phyloP scores from a whole-genome alignment of 2,329 filamentous ascomycete species.

The Cadophora luteo-olivacea region DNA sequence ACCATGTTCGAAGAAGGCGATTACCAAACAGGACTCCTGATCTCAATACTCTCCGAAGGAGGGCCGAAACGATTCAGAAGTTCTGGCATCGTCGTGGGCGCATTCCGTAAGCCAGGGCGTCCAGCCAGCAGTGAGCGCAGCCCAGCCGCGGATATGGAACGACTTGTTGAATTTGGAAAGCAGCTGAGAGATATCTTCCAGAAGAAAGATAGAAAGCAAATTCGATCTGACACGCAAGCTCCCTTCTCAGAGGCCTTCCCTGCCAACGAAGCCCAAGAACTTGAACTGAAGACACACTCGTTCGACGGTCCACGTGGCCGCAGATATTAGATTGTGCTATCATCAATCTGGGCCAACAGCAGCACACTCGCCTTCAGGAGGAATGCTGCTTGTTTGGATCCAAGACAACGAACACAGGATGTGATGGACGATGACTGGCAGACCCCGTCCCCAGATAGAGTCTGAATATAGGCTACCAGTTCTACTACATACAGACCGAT shows the following conservation, averaged over 20 bases:
- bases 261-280: constrained; percentile 52
- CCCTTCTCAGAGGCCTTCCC: constrained; percentile 13
- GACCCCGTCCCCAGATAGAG: neutral
- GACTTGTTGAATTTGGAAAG: constrained; percentile 17
- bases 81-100: constrained; percentile 34
- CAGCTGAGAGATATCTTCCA: constrained; percentile 22
- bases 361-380: neutral
- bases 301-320: constrained; percentile 1
- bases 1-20: constrained; percentile 12
- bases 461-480: constrained; percentile 1
- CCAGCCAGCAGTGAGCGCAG: neutral
- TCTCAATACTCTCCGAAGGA: constrained; percentile 21
- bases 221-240: constrained; percentile 21
- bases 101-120: constrained; percentile 26
- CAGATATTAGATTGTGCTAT: neutral
- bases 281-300: constrained; percentile 45
- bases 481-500: neutral
- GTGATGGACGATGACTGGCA: neutral
- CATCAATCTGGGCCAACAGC: neutral
- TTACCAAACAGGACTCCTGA: constrained; percentile 28
- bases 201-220: constrained; percentile 8
- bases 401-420: neutral
- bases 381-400: neutral
- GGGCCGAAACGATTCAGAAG: constrained; percentile 18
- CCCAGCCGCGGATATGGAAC: constrained; percentile 18